Evolutionary conservation across 768 basidiomycete species (phyloP).

Genomic region (Cystobasidium onofrii): DNA sequence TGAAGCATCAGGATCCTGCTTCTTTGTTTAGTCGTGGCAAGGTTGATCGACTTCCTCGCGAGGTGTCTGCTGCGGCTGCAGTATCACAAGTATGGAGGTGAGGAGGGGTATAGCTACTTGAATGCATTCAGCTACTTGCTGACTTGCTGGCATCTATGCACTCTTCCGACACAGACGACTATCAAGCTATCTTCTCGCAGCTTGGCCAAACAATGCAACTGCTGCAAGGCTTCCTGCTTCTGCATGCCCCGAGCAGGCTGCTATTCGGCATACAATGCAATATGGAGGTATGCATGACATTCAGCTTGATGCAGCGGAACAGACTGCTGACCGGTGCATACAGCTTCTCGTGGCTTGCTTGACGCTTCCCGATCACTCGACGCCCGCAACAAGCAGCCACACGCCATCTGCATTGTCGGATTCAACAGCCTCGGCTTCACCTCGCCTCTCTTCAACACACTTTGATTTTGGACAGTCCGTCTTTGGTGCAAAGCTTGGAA

Average conservation of each 20-base stretch:
- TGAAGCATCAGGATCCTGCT: neutral
- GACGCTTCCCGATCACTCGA: slow-evolving; percentile 12
- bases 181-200: slow-evolving; percentile 27
- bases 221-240: slow-evolving; percentile 31
- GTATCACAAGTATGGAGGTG: slow-evolving; percentile 29
- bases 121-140: neutral
- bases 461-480: slow-evolving; percentile 16
- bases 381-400: neutral
- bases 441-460: slow-evolving; percentile 9
- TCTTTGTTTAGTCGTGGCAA: neutral
- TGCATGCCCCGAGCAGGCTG: slow-evolving; percentile 24
- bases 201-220: slow-evolving; percentile 26
- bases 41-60: slow-evolving; percentile 28
- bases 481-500: neutral
- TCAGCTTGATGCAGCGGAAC: neutral
- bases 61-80: slow-evolving; percentile 22
- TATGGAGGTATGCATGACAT: slow-evolving; percentile 19
- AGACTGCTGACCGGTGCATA: no score
- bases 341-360: slow-evolving; percentile 22
- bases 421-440: slow-evolving; percentile 8
- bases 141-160: neutral
- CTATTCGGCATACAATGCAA: slow-evolving; percentile 27
- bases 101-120: neutral
- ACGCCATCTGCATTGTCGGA: neutral
- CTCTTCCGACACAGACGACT: slow-evolving; percentile 4